Evolutionary conservation across 2,329 filamentous ascomycete genomes (phyloP), one percentile per base, ranked within the genome.

Genomic region (Fusarium multiceps): DNA sequence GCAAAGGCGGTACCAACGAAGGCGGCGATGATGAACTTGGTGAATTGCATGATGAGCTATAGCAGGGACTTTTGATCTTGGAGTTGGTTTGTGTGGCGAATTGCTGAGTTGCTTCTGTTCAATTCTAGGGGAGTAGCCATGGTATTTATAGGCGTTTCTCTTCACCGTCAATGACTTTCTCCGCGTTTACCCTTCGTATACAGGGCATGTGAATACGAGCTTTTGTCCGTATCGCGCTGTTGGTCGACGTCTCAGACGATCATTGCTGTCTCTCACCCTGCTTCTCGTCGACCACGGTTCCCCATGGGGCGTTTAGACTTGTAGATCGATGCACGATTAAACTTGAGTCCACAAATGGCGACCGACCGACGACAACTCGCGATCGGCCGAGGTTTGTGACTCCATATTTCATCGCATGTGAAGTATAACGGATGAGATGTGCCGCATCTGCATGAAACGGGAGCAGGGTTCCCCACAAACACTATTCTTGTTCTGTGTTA

Each of bases 341-440:
- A 37, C 18, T 60, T 45, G 41, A 25, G 41, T 45, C 51, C 55
- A 62, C 55, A 55, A 34, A 51, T 48, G 64, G 50, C 64, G 63
- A 67, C 32, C 42, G 56, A 21, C 63, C 64, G 57, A 53, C 25
- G 32, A 11, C 10, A 32, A 21, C 10, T 25, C 23, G 41, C 58
- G 59, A 59, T 32, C 32, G 46, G 53, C 68, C 68, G 68, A 68
- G 63, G 59, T 53, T 66, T 66, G 37, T 30, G 37, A 63, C 60
- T 37, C 25, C 47, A 20, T 8, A 27, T 23, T 6, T 2, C 23
- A 20, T 55, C 12, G 40, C 68, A 71, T 62, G 68, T 71, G 68
- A 71, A 71, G 18, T 25, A 27, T 12, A 7, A 25, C 5, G 14
- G 23, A 7, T 2, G 14, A 7, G 23, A 14, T 23, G 21, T 27